Base-by-base conservation (phyloP, 2,329 filamentous ascomycete species). In the Aspergillus neotritici region DNA sequence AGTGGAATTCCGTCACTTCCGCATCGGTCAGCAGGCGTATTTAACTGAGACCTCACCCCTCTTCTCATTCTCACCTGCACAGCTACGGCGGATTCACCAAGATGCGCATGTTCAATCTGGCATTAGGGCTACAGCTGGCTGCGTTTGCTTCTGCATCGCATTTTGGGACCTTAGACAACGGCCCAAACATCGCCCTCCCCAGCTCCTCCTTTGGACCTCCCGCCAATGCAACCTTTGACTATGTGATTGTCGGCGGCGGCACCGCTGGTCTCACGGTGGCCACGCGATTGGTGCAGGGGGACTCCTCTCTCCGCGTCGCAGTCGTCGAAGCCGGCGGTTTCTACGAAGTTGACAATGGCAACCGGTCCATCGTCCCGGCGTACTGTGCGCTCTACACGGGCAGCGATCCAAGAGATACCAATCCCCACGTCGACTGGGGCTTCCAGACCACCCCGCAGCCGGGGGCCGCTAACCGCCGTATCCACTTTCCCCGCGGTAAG, bases 261-360 rank as follows among this genome's bases (percentile, higher is more conserved):
- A 60, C 51, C 7, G 56, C 56, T 2, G 59, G 58, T 8, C 37
- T 60, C 31, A 52, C 54, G 1, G 45, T 56, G 15, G 52, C 54
- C 28, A 44, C 47, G 14, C 50, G 61, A 16, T 48, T 63, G 11
- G 48, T 58, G 11, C 44, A 53, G 15, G 48, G 56, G 31, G 29
- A 47, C 16, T 45, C 43, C 11, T 35, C 38, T 17, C 34, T 49
- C 13, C 52, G 43, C 8, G 56, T 67, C 14, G 63, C 63, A 3
- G 55, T 67, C 31, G 46, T 63, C 12, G 60, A 63, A 39, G 59
- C 59, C 6, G 60, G 60, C 10, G 51, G 50, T 5, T 66, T 63
- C 50, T 66, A 65, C 37, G 55, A 67, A 40, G 34, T 61, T n/a
- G 49, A 56, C 33, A 64, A 62, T 49, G 60, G 60, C 13, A 63